These are phyloP conservation scores for Mytilinidion resinicola DNA, from an alignment of 495 filamentous ascomycete species.

Conservation along the genomic window DNA sequence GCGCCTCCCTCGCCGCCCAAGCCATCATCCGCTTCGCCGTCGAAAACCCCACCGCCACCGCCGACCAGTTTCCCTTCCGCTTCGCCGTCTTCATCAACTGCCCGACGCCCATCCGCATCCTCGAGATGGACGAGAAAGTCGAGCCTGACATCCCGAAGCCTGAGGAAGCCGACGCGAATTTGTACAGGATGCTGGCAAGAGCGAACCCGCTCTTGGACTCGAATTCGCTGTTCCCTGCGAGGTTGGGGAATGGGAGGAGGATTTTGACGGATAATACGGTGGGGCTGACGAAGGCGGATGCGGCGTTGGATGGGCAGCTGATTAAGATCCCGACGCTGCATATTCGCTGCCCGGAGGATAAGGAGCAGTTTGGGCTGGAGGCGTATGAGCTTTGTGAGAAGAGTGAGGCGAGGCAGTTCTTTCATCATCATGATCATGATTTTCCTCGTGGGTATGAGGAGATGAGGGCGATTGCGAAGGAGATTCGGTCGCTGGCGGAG, in stretches of 20 bases:
- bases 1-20: conserved; percentile 21
- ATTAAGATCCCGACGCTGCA: conserved; percentile 1
- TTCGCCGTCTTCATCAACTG: background rate
- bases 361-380: background rate
- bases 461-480: background rate
- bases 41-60: conserved; percentile 14
- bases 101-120: background rate
- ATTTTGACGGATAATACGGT: background rate
- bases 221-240: background rate
- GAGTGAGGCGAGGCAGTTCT: background rate
- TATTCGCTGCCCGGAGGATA: background rate
- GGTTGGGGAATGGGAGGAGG: background rate
- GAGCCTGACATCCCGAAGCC: background rate
- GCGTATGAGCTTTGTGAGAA: background rate
- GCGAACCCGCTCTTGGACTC: background rate
- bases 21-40: conserved; percentile 13
- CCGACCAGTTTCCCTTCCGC: conserved; percentile 13
- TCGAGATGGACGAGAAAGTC: background rate
- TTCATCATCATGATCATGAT: background rate
- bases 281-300: background rate
- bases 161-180: background rate
- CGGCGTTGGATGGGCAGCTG: background rate
- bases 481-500: background rate
- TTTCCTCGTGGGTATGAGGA: background rate
- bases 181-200: background rate